phyloP scores from a whole-genome alignment of 768 basidiomycete species.

The Nevesoporus exiguus region DNA sequence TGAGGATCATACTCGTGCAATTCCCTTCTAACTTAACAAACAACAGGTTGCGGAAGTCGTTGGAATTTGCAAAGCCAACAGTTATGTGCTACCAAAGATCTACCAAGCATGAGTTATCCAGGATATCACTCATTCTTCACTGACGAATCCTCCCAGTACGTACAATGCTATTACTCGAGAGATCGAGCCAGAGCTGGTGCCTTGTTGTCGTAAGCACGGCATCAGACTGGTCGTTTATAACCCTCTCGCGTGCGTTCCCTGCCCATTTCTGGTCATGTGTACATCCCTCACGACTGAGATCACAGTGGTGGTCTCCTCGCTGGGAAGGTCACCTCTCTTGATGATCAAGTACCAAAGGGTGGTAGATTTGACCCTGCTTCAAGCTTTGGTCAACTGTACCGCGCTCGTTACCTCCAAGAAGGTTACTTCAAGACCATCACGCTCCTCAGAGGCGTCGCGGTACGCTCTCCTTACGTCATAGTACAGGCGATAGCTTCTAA shows the following conservation, averaged over 20 bases:
- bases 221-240: constrained; percentile 57
- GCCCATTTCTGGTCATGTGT: not conserved
- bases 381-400: constrained; percentile 42
- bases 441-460: constrained; percentile 38
- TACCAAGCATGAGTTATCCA: constrained; percentile 47
- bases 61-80: constrained; percentile 51
- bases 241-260: constrained; percentile 43
- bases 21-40: not conserved
- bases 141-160: constrained; percentile 24
- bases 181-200: constrained; percentile 49
- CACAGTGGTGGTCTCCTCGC: constrained; percentile 29
- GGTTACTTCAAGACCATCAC: constrained; percentile 44
- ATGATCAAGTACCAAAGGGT: constrained; percentile 31
- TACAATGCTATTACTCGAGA: constrained; percentile 49
- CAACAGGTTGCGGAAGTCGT: constrained; percentile 56
- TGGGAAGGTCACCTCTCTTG: constrained; percentile 42
- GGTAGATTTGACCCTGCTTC: constrained; percentile 42
- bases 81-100: constrained; percentile 51
- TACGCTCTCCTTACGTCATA: constrained; percentile 20
- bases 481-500: no score
- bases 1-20: not conserved
- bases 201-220: constrained; percentile 55
- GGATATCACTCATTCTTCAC: not conserved
- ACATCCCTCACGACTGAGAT: not conserved
- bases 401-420: constrained; percentile 41